Evolutionary conservation across 139 green algal species (phyloP).

Genomic region (Pedinophyceae sp.): DNA sequence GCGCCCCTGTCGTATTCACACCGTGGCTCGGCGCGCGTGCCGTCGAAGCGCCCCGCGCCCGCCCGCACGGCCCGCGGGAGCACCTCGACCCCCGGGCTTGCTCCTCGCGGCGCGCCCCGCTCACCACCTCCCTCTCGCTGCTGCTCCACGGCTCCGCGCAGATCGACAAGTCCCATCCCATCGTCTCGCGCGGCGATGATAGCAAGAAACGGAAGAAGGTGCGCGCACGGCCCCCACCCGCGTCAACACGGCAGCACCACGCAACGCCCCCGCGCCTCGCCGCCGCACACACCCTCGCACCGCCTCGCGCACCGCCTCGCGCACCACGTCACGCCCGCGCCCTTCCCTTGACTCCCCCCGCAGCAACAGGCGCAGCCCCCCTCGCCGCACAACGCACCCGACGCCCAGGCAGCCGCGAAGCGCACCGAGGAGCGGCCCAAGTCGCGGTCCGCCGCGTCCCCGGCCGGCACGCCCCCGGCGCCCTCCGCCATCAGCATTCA

Average conservation of each 20-base stretch:
- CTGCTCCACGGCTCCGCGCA: slow-evolving; percentile 14
- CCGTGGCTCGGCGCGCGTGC: background rate
- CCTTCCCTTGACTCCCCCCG: slow-evolving; percentile 10
- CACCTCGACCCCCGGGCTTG: background rate
- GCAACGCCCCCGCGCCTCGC: background rate
- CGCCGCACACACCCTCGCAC: background rate
- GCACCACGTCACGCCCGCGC: background rate
- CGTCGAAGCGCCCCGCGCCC: background rate
- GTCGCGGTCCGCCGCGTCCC: background rate
- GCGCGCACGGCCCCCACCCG: too few species aligned
- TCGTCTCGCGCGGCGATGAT: slow-evolving; percentile 49
- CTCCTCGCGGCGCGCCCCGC: background rate
- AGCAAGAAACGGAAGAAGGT: slow-evolving; percentile 52
- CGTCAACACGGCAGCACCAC: too few species aligned
- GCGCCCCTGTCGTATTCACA: background rate
- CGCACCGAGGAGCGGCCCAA: slow-evolving; percentile 3
- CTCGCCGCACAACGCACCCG: background rate
- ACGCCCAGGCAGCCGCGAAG: slow-evolving; percentile 1
- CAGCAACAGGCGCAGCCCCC: background rate
- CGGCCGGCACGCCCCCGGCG: slow-evolving; percentile 8
- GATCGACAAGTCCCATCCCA: slow-evolving; percentile 68
- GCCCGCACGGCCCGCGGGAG: background rate
- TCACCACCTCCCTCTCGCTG: background rate
- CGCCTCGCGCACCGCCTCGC: background rate
- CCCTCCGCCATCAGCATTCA: too few species aligned